Percentiles rank a stretch among this genome's conserved stretches.
These are phyloP conservation scores for Chalciporus chontae DNA, from an alignment of 768 basidiomycete species.

Conservation along the genomic window DNA sequence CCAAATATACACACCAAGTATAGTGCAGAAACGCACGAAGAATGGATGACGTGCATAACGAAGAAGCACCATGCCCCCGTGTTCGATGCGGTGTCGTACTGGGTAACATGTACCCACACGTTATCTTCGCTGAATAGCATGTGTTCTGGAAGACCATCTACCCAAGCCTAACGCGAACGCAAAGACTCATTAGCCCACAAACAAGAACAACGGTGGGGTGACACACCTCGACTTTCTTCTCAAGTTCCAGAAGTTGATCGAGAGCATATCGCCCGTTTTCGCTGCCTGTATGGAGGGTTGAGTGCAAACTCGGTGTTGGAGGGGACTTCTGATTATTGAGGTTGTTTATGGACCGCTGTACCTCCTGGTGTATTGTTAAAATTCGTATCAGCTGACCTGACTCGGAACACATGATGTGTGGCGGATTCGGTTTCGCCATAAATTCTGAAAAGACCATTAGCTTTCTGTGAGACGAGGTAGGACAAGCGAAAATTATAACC, in stretches of 20 bases:
- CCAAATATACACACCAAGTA: slow-evolving; percentile 48
- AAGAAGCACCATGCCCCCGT: slow-evolving; percentile 81
- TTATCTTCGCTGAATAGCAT: slow-evolving; percentile 70
- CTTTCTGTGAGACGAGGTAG: not conserved
- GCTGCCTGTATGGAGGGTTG: slow-evolving; percentile 30
- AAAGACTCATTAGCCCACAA: slow-evolving; percentile 9
- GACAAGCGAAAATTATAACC: slow-evolving; percentile 17
- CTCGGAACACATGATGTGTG: slow-evolving; percentile 50
- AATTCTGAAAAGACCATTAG: slow-evolving; percentile 49
- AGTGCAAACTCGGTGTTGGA: slow-evolving; percentile 3
- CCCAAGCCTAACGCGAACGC: slow-evolving; percentile 51
- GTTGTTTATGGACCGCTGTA: slow-evolving; percentile 54
- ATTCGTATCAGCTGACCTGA: slow-evolving; percentile 75
- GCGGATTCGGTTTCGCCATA: slow-evolving; percentile 58
- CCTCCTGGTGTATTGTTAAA: slow-evolving; percentile 57
- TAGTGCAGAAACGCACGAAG: slow-evolving; percentile 62
- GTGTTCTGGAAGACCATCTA: slow-evolving; percentile 60
- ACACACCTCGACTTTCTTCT: slow-evolving; percentile 40
- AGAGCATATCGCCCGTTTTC: slow-evolving; percentile 27
- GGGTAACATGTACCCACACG: slow-evolving; percentile 62
- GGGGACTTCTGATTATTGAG: slow-evolving; percentile 40
- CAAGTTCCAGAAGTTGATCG: slow-evolving; percentile 39
- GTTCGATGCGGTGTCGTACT: slow-evolving; percentile 79
- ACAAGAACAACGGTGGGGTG: not conserved
- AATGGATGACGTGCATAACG: slow-evolving; percentile 69